A percentile compares a stretch with the other conserved stretches of the same genome.
These are phyloP conservation scores for Blastocystis sp. DNA, from an alignment of 352 stramenopile species.

Conservation along the genomic window DNA sequence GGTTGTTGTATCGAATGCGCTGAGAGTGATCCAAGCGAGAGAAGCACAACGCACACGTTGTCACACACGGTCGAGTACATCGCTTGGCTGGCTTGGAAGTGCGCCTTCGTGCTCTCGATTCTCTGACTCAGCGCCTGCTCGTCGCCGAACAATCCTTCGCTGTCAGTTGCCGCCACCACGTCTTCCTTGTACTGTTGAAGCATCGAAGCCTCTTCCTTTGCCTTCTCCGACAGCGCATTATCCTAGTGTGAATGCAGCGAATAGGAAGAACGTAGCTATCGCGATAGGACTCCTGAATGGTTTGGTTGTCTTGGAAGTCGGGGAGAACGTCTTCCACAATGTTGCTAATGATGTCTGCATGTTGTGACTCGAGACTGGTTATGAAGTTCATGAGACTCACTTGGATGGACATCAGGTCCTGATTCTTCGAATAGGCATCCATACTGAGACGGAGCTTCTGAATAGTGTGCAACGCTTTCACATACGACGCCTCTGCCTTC, in stretches of 20 bases:
- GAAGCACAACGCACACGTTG: slow-evolving; percentile 30
- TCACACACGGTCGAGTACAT: slow-evolving; percentile 31
- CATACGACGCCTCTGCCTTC: slow-evolving; percentile 31
- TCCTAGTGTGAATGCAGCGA: background rate
- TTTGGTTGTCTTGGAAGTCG: slow-evolving; percentile 44
- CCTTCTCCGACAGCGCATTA: background rate
- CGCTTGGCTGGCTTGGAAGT: background rate
- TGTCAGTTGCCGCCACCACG: background rate
- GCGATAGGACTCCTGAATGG: slow-evolving; percentile 49
- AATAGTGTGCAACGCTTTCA: slow-evolving; percentile 35
- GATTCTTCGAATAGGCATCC: slow-evolving; percentile 23
- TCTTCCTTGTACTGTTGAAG: slow-evolving; percentile 46
- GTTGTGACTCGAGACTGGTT: background rate
- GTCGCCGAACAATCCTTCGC: background rate
- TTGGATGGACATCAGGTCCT: slow-evolving; percentile 32
- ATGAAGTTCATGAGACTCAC: slow-evolving; percentile 44
- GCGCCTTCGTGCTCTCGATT: background rate
- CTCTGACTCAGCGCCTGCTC: background rate
- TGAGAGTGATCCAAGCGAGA: background rate
- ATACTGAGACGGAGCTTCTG: slow-evolving; percentile 36
- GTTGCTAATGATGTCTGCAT: slow-evolving; percentile 43
- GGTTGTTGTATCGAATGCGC: slow-evolving; percentile 54
- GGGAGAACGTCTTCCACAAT: slow-evolving; percentile 29
- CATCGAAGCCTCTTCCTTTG: background rate
- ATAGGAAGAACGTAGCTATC: slow-evolving; percentile 11